Conservation (phyloP, 768 basidiomycete genomes). For the Fistulinella prunicolor region DNA sequence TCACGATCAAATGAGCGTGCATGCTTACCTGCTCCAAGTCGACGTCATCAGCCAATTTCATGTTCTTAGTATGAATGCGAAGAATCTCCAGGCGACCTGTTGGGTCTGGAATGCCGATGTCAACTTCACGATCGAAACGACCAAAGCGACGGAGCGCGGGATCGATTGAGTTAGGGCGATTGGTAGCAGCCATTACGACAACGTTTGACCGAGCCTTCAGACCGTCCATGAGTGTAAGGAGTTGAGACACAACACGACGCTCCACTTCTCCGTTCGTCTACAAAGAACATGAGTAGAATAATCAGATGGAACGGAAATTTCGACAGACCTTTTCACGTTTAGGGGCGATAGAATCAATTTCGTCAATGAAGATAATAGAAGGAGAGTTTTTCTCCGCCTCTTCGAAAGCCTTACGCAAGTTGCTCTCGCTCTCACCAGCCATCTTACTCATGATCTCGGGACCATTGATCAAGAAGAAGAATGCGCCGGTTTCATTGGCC, state of each 20-base stretch:
- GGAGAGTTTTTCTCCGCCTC: constrained; percentile 99
- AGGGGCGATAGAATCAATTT: constrained; percentile 98
- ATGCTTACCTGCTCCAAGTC: constrained; percentile 83
- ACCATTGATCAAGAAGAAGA: constrained; percentile 99
- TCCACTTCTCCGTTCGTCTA: constrained; percentile 99
- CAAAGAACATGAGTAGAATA: constrained; percentile 1
- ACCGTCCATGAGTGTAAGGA: constrained; percentile 98
- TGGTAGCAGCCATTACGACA: constrained; percentile 99
- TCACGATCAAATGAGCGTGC: not conserved
- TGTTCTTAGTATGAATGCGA: constrained; percentile 99
- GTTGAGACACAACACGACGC: constrained; percentile 96
- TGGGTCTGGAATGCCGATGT: constrained; percentile 98
- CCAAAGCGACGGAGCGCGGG: constrained; percentile 98
- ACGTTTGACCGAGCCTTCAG: constrained; percentile 98
- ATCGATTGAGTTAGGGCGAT: constrained; percentile 98
- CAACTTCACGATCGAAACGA: constrained; percentile 98
- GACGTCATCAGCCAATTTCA: constrained; percentile 96
- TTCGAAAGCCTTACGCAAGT: constrained; percentile 97
- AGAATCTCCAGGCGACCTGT: constrained; percentile 98
- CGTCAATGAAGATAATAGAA: constrained; percentile 99
- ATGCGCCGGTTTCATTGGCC: constrained; percentile 98
- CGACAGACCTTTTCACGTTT: constrained; percentile 92
- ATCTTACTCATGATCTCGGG: constrained; percentile 99
- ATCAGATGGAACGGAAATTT: not conserved
- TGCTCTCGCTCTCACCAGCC: constrained; percentile 98